Percentiles rank a stretch among this genome's conserved stretches.
phyloP scores from a whole-genome alignment of 2,329 filamentous ascomycete species.

The Sarocladium kiliense region DNA sequence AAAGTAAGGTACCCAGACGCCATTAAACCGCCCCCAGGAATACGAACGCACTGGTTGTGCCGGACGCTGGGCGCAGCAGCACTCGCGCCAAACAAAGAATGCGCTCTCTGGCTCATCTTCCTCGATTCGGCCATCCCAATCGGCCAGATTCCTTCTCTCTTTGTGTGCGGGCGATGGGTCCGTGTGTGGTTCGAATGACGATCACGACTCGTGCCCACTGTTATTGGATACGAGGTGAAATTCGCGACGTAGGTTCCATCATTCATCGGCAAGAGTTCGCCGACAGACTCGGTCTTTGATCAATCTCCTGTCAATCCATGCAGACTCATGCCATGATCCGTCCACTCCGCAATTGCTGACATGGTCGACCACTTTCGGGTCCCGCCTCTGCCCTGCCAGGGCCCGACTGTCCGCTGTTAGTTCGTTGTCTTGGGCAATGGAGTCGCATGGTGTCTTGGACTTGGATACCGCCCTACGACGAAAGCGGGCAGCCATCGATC shows the following conservation, averaged over 20 bases:
- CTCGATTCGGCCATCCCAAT: background rate
- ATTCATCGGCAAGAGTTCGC: background rate
- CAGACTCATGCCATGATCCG: background rate
- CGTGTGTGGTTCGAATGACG: background rate
- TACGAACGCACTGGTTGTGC: background rate
- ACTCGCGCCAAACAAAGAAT: background rate
- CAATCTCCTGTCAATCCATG: background rate
- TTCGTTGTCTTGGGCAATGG: background rate
- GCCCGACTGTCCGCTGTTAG: background rate
- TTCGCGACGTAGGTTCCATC: background rate
- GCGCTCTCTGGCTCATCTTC: no score
- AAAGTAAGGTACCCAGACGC: background rate
- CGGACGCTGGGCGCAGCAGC: background rate
- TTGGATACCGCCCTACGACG: background rate
- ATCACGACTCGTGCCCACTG: constrained; percentile 6
- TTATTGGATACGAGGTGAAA: background rate
- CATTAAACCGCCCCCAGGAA: background rate
- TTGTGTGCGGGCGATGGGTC: background rate
- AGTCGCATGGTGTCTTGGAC: background rate
- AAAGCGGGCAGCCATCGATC: background rate
- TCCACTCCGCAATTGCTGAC: background rate
- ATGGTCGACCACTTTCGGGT: background rate
- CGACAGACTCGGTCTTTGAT: background rate
- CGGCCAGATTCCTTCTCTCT: background rate
- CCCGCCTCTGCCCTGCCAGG: background rate